Evolutionary conservation across 2,329 filamentous ascomycete species (phyloP), one percentile per base, ranked within the genome.

Genomic region (Xylariaceae sp.): DNA sequence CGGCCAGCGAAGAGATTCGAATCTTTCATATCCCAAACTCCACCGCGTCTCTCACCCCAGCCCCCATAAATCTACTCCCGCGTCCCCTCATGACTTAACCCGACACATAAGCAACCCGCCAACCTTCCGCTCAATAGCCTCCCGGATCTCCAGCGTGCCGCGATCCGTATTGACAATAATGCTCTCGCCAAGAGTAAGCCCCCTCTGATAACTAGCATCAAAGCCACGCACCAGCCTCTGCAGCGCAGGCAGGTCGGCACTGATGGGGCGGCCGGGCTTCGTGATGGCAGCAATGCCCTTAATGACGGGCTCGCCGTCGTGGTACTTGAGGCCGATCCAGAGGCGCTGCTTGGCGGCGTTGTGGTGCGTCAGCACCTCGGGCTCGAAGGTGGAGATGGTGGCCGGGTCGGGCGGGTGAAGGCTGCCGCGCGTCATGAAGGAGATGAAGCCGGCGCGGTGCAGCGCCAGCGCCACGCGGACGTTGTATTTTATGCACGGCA

Each of bases 281-380:
- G 81, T 87, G 56, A 95, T 76, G 67, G 87, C 70, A 46, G 72
- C 70, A 65, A 92, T 79, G 60, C 82, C 79, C 58, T 76, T 77
- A 61, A 96, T 73, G 19, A 96, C 90, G 5, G 92, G 89, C 70
- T 85, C 78, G 67, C 87, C 87, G 62, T 91, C 84, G 82, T 83
- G 89, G 80, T 96, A 96, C 75, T 96, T 96, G 65, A 96, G 75
- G 1, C 90, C 90, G 12, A 96, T 73, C 92, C 92, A 96, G 61
- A 96, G 75, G 56, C 92, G 80, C 67, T 89, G 80, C 37, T 76
- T 79, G 4, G 90, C 81, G 36, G 90, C 82, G 72, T 95, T 96
- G 64, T 76, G 77, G 57, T 77, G 76, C 45, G 86, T 90, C 53
- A 89, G 77, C 13, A 75, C 76, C 57, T 81, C 80, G 12, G 83